Evolutionary conservation across 2,329 filamentous ascomycete species (phyloP).

Genomic region (Fusarium marasasianum): DNA sequence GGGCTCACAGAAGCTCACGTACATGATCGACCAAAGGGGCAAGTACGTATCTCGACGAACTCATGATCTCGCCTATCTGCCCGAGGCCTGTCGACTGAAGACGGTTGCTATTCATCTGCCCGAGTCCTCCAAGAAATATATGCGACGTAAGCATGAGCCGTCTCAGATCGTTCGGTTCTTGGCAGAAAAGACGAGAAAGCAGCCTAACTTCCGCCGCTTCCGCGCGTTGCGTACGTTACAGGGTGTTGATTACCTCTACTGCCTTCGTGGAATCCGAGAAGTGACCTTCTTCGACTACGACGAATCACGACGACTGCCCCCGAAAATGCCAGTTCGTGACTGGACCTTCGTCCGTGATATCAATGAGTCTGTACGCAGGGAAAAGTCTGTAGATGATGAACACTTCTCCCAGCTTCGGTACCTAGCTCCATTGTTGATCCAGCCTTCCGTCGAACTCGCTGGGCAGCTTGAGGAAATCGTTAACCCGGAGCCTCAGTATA

Average conservation of each 20-base stretch:
- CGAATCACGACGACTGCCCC: not conserved
- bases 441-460: not conserved
- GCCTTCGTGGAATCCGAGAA: constrained; percentile 55
- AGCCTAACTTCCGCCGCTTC: constrained; percentile 52
- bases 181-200: constrained; percentile 43
- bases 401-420: constrained; percentile 29
- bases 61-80: constrained; percentile 48
- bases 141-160: constrained; percentile 52
- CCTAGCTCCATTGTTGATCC: constrained; percentile 34
- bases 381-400: constrained; percentile 18
- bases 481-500: not conserved
- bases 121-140: constrained; percentile 46
- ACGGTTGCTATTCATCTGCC: constrained; percentile 53
- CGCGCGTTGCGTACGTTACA: constrained; percentile 54
- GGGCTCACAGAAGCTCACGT: constrained; percentile 49
- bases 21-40: not conserved
- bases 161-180: constrained; percentile 35
- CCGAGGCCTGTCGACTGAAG: constrained; percentile 51
- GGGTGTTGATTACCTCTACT: constrained; percentile 55
- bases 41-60: constrained; percentile 52
- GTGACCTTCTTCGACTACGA: constrained; percentile 55
- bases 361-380: constrained; percentile 32
- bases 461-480: not conserved
- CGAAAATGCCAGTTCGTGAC: constrained; percentile 39
- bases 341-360: constrained; percentile 44